These are phyloP conservation scores for Diddensiella santjacobensis DNA, from an alignment of 805 yeast species.

Conservation along the genomic window DNA sequence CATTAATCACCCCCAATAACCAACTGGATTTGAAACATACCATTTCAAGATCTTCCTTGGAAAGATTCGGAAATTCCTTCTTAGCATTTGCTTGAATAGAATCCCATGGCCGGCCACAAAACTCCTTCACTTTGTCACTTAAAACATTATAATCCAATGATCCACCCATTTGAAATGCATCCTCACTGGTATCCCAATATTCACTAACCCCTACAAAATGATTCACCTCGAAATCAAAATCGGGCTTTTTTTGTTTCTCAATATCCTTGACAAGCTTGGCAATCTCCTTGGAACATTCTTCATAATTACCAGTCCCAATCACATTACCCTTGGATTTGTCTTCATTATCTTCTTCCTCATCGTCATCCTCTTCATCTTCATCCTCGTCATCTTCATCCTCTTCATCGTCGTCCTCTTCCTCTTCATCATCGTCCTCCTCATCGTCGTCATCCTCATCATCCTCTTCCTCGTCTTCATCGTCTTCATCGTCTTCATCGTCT, in stretches of 20 bases:
- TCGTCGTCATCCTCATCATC: constrained; percentile 13
- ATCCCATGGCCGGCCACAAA: constrained; percentile 76
- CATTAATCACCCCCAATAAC: constrained; percentile 85
- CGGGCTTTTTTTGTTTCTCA: constrained; percentile 43
- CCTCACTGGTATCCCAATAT: constrained; percentile 95
- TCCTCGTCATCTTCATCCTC: constrained; percentile 8
- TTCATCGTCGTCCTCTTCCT: constrained; percentile 6
- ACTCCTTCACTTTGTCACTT: constrained; percentile 59
- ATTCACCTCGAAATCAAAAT: constrained; percentile 71
- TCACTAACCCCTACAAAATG: constrained; percentile 93
- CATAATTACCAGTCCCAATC: constrained; percentile 77
- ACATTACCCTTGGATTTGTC: constrained; percentile 28
- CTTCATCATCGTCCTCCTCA: constrained; percentile 10
- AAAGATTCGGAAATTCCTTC: constrained; percentile 57
- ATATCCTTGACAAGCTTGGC: constrained; percentile 56
- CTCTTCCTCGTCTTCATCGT: constrained; percentile 19
- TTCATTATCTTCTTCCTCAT: constrained; percentile 12
- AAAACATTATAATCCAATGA: constrained; percentile 69
- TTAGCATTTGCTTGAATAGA: constrained; percentile 42
- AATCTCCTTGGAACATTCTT: constrained; percentile 63
- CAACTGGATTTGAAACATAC: constrained; percentile 95
- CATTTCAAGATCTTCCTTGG: constrained; percentile 50
- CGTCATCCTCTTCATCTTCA: constrained; percentile 20
- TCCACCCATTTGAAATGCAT: constrained; percentile 84
- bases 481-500: constrained; percentile 15